A percentile compares a stretch with the other conserved stretches of the same genome.
phyloP scores from a whole-genome alignment of 2,329 filamentous ascomycete genomes.

The Aspergillus novofumigatus region DNA sequence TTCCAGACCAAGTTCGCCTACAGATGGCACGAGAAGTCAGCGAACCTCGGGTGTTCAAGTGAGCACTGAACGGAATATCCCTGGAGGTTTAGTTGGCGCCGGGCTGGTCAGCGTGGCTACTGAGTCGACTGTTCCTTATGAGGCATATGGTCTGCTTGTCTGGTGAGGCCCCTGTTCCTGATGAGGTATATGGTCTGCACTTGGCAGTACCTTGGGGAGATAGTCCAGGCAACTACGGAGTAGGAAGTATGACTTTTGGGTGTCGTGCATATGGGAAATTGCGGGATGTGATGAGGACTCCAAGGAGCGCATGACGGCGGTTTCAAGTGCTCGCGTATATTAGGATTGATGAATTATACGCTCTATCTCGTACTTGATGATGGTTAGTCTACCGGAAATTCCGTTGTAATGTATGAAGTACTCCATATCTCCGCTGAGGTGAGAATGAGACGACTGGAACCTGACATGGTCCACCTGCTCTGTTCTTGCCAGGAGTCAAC shows the following conservation, averaged over 20 bases:
- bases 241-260: neutral
- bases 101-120: neutral
- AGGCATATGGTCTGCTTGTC: too few relatives aligned
- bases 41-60: neutral
- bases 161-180: too few relatives aligned
- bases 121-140: too few relatives aligned
- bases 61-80: too few relatives aligned
- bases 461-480: too few relatives aligned
- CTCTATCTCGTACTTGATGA: neutral
- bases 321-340: constrained; percentile 8
- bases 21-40: neutral
- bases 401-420: neutral
- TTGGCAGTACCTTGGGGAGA: neutral
- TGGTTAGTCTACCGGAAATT: neutral
- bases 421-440: neutral
- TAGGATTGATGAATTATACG: neutral
- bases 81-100: neutral
- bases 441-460: neutral
- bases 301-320: constrained; percentile 6
- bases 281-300: constrained; percentile 7
- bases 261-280: neutral
- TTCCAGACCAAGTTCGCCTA: neutral
- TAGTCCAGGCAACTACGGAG: neutral
- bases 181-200: neutral
- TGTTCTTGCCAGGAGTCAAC: neutral